These are phyloP conservation scores for Penicillium subrubescens DNA, from an alignment of 495 filamentous ascomycete species.

Conservation along the genomic window DNA sequence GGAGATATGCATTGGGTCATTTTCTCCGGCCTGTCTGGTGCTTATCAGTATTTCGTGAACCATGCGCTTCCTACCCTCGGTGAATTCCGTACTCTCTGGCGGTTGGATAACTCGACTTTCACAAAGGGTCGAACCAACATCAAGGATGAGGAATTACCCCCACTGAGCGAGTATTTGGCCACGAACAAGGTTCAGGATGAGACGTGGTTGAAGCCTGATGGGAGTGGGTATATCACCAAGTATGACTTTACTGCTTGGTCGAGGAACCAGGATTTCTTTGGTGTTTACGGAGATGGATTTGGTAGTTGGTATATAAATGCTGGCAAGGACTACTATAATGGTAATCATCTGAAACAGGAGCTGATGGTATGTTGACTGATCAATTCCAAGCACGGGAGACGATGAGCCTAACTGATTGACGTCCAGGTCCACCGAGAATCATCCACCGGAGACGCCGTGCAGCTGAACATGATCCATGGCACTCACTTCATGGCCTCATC, in stretches of 20 bases:
- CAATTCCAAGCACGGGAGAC: neutral
- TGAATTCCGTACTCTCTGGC: slow-evolving; percentile 8
- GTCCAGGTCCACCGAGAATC: slow-evolving; percentile 9
- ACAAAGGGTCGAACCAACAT: slow-evolving; percentile 7
- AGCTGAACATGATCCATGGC: slow-evolving; percentile 10
- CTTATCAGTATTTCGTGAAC: slow-evolving; percentile 11
- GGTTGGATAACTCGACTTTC: slow-evolving; percentile 2
- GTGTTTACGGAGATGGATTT: slow-evolving; percentile 8
- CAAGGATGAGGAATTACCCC: slow-evolving; percentile 4
- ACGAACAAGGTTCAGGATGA: slow-evolving; percentile 6
- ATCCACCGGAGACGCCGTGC: slow-evolving; percentile 6
- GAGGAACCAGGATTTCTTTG: slow-evolving; percentile 5
- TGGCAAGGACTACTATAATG: slow-evolving; percentile 8
- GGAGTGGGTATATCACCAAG: slow-evolving; percentile 9
- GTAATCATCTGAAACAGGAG: slow-evolving; percentile 7
- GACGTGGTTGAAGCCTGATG: slow-evolving; percentile 8
- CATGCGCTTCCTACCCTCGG: slow-evolving; percentile 2
- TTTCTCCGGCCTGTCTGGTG: slow-evolving; percentile 6
- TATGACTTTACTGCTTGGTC: slow-evolving; percentile 10
- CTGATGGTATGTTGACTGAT: neutral
- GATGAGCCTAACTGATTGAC: neutral
- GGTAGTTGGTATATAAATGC: slow-evolving; percentile 8
- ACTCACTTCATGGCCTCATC: slow-evolving; percentile 9
- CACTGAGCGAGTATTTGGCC: neutral
- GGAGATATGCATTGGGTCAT: slow-evolving; percentile 11